Evolutionary conservation across 441 rosid species (phyloP).

Genomic region (Theobroma grandiflorum): DNA sequence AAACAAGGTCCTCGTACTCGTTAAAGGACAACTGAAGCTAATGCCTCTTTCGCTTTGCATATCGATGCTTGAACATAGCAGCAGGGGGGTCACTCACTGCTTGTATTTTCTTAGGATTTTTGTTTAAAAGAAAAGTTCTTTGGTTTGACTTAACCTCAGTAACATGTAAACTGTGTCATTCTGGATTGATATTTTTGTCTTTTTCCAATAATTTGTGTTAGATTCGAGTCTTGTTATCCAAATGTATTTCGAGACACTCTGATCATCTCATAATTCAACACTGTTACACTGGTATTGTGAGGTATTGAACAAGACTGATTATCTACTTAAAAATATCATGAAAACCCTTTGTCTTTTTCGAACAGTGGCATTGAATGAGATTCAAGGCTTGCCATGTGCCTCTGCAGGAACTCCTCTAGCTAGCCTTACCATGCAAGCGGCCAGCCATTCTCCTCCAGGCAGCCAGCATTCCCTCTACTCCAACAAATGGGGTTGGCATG

Average conservation of each 20-base stretch:
- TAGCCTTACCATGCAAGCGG: not conserved
- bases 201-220: not conserved
- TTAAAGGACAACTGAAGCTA: not conserved
- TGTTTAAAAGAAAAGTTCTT: not conserved
- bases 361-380: conserved; percentile 24
- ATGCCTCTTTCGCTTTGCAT: not conserved
- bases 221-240: not conserved
- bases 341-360: not conserved
- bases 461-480: not conserved
- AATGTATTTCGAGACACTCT: not conserved
- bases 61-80: not conserved
- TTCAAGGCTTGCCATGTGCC: conserved; percentile 20
- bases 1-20: conserved; percentile 2
- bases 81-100: not conserved
- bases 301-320: not conserved
- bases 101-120: not conserved
- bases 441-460: not conserved
- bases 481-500: not conserved
- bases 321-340: not conserved
- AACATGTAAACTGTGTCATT: not conserved
- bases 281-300: not conserved
- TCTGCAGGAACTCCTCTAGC: conserved; percentile 1
- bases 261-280: not conserved
- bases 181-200: too few species aligned
- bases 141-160: not conserved